Base-by-base conservation (phyloP, 768 basidiomycete genomes). In the Leccinum disarticulatum region DNA sequence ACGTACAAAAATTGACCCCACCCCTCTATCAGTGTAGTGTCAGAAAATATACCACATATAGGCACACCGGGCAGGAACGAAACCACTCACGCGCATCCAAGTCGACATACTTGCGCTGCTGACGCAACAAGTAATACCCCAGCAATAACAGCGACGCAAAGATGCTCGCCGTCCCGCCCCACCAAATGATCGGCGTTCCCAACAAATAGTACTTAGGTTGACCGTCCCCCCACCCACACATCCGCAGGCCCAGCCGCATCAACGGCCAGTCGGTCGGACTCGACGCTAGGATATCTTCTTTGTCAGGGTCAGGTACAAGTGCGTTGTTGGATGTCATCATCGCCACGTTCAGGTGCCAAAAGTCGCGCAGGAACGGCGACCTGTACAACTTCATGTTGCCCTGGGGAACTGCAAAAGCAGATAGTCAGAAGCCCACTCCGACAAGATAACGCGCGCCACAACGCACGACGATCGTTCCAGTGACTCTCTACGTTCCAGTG, bases 271-370 rank as follows among this genome's bases (percentile, higher is more conserved):
- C 95, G 41, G 83, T 82, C 0, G 96, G 95, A 66, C 83, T 85
- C 35, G 94, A 96, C 0, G 96, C 97, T 54, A 99, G 86, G 70
- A 98, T 93, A 72, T 99, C 97, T 66, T 96, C 93, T 76, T 98
- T 98, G 80, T 99, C 97, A 0, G 96, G 94, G 68, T 99, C 95
- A 1, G 97, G 97, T 43, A 98, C 74, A 56, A 99, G 87, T 0
- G 97, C 96, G 70, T 99, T 99, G 79, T 99, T 99, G 5, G 97
- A 98, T 0, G 96, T 97, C 93, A 95, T 95, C 97, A 99, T 99
- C 8, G 95, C 97, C 27, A 99, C 93, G 69, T 99, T 99, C 58
- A 99, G 84, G 72, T 99, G 96, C 88, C 93, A 95, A 76, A 99
- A 99, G 77, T 99, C 96, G 54, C 91, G 87, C 50, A 96, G 77